Base-by-base conservation (phyloP, 139 green algal genomes). In the Tetraselmis chui region DNA sequence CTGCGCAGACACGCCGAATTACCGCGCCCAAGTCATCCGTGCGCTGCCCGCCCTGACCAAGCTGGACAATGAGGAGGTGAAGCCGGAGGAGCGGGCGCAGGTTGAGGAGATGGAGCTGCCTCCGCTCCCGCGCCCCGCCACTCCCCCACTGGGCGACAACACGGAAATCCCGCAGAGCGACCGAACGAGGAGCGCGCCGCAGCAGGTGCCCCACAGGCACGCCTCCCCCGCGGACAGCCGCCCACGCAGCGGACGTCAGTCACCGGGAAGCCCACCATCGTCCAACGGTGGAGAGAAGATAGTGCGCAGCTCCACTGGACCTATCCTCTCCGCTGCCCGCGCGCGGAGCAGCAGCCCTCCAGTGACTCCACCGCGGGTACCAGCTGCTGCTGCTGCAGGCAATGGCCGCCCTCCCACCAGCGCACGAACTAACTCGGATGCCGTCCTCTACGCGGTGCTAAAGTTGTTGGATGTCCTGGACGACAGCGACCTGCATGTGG, bases 61-160 rank as follows among this genome's bases (percentile, higher is more conserved):
- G 84, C 81, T 93, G 27, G 89, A 94, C 85, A 93, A 91, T 75
- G 31, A 85, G 2, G 87, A 92, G 45, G 45, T 91, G 18, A 81
- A 83, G 2, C 31, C 81, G 23, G 25, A 85, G 32, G 85, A 84
- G 78, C 30, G 58, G 27, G 75, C 59, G 25, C 30, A 32, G 27
- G 59, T 29, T 5, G 45, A 67, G 45, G 45, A 5, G 45, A 18
- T 18, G 5, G 45, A 67, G 45, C 45, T 67, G 45, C 45, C 45
- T 5, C 45, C 45, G 45, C 45, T 67, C 11, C 45, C 45, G 45
- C 45, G 45, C 45, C 45, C 45, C 45, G 45, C 45, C 11, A 67
- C 45, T 5, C 45, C 45, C 11, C 45, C 45, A 18, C 45, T 67
- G 45, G 45, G 45, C 45, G 45, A 25, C 11, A 18, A 67, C 11